Conservation (phyloP, 169 alveolate species). For the Plasmodium vivax region DNA sequence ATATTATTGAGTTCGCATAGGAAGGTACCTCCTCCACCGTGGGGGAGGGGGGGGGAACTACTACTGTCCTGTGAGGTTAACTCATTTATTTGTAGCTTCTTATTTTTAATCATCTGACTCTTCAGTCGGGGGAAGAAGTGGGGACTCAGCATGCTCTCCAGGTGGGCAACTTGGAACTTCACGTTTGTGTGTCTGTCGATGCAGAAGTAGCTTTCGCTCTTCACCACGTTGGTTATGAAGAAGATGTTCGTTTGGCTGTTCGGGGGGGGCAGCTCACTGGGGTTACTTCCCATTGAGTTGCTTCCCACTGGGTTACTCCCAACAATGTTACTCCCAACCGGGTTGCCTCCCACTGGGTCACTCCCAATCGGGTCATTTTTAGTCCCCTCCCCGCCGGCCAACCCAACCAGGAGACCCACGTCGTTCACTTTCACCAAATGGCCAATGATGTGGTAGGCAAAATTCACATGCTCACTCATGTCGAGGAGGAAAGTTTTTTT, state of each 20-base stretch:
- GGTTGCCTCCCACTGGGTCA: not conserved
- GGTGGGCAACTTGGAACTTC: slow-evolving; percentile 44
- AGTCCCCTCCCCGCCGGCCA: not conserved
- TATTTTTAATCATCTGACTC: slow-evolving; percentile 43
- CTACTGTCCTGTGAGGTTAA: not conserved
- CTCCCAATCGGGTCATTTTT: not conserved
- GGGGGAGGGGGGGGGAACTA: not conserved
- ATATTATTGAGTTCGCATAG: slow-evolving; percentile 48
- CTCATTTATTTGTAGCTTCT: slow-evolving; percentile 8
- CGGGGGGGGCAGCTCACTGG: not conserved
- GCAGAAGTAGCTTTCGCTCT: slow-evolving; percentile 43
- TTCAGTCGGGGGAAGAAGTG: slow-evolving; percentile 28
- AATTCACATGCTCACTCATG: slow-evolving; percentile 69
- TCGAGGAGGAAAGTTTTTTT: slow-evolving; percentile 67
- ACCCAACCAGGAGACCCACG: not conserved
- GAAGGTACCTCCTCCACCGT: not conserved
- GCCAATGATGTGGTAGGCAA: slow-evolving; percentile 42
- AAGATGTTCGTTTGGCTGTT: not conserved
- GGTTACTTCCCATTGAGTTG: not conserved
- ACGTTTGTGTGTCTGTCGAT: slow-evolving; percentile 55
- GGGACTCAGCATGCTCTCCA: slow-evolving; percentile 19
- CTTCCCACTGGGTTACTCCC: not conserved
- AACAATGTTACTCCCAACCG: not conserved
- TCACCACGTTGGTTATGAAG: slow-evolving; percentile 52
- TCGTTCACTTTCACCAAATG: slow-evolving; percentile 45